Conservation (phyloP, 1,139 yeast genomes). For the Magnusiomyces ingens region DNA sequence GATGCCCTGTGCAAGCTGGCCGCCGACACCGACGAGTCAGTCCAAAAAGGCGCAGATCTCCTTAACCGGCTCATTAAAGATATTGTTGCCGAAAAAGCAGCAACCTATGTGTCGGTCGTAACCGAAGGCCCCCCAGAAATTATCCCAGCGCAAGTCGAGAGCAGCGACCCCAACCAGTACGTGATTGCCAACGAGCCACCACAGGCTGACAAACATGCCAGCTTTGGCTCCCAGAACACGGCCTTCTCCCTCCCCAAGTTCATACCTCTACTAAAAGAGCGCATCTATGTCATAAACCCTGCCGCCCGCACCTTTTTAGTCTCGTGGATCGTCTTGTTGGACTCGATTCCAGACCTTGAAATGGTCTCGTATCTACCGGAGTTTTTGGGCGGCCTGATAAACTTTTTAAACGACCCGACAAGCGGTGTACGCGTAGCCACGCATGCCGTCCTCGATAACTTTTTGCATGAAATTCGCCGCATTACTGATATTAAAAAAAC, state of each 20-base stretch:
- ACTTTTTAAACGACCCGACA: slow-evolving; percentile 76
- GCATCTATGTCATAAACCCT: slow-evolving; percentile 89
- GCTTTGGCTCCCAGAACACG: slow-evolving; percentile 39
- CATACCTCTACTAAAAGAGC: slow-evolving; percentile 81
- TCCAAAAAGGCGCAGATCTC: slow-evolving; percentile 92
- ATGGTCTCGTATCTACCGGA: slow-evolving; percentile 82
- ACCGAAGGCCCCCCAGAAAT: slow-evolving; percentile 34
- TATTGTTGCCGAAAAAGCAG: slow-evolving; percentile 91
- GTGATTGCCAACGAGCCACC: slow-evolving; percentile 21
- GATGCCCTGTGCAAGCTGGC: slow-evolving; percentile 85
- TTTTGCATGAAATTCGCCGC: slow-evolving; percentile 73
- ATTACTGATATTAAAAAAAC: slow-evolving; percentile 56
- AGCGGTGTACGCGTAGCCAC: slow-evolving; percentile 86
- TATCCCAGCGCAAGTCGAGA: slow-evolving; percentile 38
- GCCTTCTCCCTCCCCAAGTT: slow-evolving; percentile 86
- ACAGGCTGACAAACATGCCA: slow-evolving; percentile 9
- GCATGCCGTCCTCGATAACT: slow-evolving; percentile 63
- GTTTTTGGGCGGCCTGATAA: slow-evolving; percentile 76
- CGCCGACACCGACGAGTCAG: slow-evolving; percentile 87
- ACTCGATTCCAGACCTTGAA: slow-evolving; percentile 89
- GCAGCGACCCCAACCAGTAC: slow-evolving; percentile 19
- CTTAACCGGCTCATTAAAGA: slow-evolving; percentile 88
- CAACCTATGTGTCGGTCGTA: slow-evolving; percentile 79
- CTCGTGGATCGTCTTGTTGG: slow-evolving; percentile 85
- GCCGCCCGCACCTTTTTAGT: slow-evolving; percentile 86